A percentile compares a stretch with the other conserved stretches of the same genome.
phyloP scores from a whole-genome alignment of 495 filamentous ascomycete genomes.

The Rhizodiscina lignyota region DNA sequence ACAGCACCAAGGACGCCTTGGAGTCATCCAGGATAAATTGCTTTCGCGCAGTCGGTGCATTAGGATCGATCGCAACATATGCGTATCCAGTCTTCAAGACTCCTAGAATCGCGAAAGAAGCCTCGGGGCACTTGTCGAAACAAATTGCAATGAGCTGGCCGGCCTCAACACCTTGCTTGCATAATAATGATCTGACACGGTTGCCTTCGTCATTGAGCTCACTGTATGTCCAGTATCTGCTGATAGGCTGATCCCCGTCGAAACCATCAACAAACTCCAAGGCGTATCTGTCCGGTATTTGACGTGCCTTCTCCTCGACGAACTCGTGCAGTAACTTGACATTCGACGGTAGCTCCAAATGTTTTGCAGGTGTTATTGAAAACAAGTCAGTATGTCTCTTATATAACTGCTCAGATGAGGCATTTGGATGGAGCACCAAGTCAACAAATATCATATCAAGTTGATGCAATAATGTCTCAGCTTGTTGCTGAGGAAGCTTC shows the following conservation, averaged over 20 bases:
- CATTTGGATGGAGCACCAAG: conserved; percentile 23
- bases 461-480: conserved; percentile 39
- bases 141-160: conserved; percentile 53
- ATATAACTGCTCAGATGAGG: conserved; percentile 8
- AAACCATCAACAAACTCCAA: conserved; percentile 41
- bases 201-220: conserved; percentile 45
- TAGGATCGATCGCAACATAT: conserved; percentile 61
- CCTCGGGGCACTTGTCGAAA: conserved; percentile 66
- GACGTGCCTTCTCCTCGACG: conserved; percentile 30
- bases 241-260: conserved; percentile 15
- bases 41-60: conserved; percentile 41
- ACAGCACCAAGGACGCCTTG: conserved; percentile 24
- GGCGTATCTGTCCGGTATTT: conserved; percentile 31
- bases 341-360: conserved; percentile 25
- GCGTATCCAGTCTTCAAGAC: conserved; percentile 69
- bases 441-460: conserved; percentile 36
- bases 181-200: conserved; percentile 37
- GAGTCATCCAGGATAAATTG: conserved; percentile 53
- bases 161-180: conserved; percentile 16
- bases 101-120: conserved; percentile 64
- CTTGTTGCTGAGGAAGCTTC: conserved; percentile 46
- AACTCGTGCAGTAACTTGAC: conserved; percentile 42
- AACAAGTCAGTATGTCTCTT: conserved; percentile 21
- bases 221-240: conserved; percentile 40
- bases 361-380: conserved; percentile 36